Evolutionary conservation across 768 basidiomycete species (phyloP), one percentile per base, ranked within the genome.

Genomic region (Auricularia sp.): DNA sequence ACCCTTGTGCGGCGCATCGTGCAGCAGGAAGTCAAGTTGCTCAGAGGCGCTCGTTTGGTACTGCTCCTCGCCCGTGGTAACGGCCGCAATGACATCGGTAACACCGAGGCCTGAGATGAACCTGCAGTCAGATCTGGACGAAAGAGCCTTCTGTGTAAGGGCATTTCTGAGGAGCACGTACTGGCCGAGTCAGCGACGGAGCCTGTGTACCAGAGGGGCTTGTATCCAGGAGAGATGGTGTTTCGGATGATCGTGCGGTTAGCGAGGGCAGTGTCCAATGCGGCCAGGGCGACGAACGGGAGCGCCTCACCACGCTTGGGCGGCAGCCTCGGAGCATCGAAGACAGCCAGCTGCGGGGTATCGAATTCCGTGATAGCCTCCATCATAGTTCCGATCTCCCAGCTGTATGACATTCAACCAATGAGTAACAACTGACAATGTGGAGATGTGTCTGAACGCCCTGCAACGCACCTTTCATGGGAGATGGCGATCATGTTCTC

Each of bases 111-210:
- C 12, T 64, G 61, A 16, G 14, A 18, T 6, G 14, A 7, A 42
- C 8, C 8, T 7, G 39, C 39, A 42, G 39, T 42, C 39, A 42
- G 39, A 7, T 42, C 7, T 42, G 29, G 21, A 3, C 36, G 16
- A 54, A 47, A 34, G 29, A 29, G 29, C 35, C 8, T 29, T 16
- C 21, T 36, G 36, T 3, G 4, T 29, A 29, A 10, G 63, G 35
- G 5, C 16, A 36, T 10, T 35, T 35, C 8, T 6, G 34, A 44
- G 2, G n/a, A 51, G 39, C 36, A 33, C 42, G 63, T 39, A 43
- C 11, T 68, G 6, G 74, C 70, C 0, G 74, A 74, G 58, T 77
- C 75, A 2, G 67, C 73, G 0, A 73, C 71, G 3, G 71, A 70
- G 18, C 70, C 69, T 33, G 71, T 65, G 16, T 62, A 56, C 3